Base-by-base conservation (phyloP, 2,329 filamentous ascomycete species). In the Aspergillus cejpii region DNA sequence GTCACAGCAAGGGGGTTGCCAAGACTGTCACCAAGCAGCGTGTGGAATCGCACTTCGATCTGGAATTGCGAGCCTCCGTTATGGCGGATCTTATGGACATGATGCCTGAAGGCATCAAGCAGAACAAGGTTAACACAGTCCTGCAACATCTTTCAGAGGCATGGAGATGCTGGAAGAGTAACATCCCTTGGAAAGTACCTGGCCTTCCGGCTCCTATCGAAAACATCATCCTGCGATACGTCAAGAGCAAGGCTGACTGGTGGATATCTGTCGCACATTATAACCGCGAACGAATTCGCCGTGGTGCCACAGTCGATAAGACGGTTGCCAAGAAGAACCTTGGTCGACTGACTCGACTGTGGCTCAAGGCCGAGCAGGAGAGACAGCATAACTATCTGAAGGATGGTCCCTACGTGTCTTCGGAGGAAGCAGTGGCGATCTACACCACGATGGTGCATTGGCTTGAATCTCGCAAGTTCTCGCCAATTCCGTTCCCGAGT, bases 121-220 rank as follows among this genome's bases (percentile, higher is more conserved):
- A 98, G 66, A 98, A 92, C 74, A 98, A 98, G 72, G 89, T 98
- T 67, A 95, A 98, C 68, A 95, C 90, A 1, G 91, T 98, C 36
- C 74, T 98, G 43, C 92, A 97, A 62, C 94, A 98, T 76, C 72
- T 98, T 33, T 97, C 91, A 0, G 92, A 98, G 72, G 92, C 92
- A 11, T 98, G 92, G 92, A 81, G 92, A 72, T 98, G 92, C 73
- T 98, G 92, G 92, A 98, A 98, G 83, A 96, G 90, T 71, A 98
- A 98, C 62, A 98, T 98, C 56, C 92, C 92, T 0, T 98, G 92
- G 92, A 98, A 98, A 73, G 92, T 98, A 2, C 92, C 92, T 41
- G 94, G 92, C 28, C 71, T 98, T 49, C 92, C 92, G 31, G 94
- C 94, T 11, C 91, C 92, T 0, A 97, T 98, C 52, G 92, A 98